Conservation (phyloP, 2,329 filamentous ascomycete genomes). For the Alternaria sp. region DNA sequence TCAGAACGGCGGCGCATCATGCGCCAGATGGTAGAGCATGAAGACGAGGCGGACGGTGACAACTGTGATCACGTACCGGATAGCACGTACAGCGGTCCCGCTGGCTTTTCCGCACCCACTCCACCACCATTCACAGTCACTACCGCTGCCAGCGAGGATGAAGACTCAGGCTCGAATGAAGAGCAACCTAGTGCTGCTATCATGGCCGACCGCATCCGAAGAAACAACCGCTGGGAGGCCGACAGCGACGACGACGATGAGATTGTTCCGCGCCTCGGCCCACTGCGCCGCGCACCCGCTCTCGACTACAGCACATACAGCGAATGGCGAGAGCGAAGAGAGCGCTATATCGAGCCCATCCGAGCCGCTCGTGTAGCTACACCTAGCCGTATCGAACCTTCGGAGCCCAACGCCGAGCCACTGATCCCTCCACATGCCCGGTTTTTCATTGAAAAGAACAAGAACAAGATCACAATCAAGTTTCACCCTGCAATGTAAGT, state of each 20-base stretch:
- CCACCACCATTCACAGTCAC: conserved; percentile 55
- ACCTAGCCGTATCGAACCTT: conserved; percentile 48
- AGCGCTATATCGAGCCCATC: conserved; percentile 36
- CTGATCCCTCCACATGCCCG: conserved; percentile 77
- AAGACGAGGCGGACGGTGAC: conserved; percentile 38
- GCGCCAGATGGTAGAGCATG: conserved; percentile 27
- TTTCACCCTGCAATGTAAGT: conserved; percentile 80
- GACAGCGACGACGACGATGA: conserved; percentile 50
- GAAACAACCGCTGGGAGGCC: conserved; percentile 50
- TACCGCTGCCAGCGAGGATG: conserved; percentile 44
- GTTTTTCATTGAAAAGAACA: conserved; percentile 84
- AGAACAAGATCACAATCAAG: conserved; percentile 84
- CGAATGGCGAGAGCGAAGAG: conserved; percentile 39
- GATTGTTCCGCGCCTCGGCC: conserved; percentile 31
- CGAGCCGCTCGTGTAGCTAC: conserved; percentile 41
- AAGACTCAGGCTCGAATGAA: conserved; percentile 48
- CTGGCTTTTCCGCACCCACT: conserved; percentile 46
- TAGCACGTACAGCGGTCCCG: conserved; percentile 29
- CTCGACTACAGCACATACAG: conserved; percentile 38
- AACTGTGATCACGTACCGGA: conserved; percentile 42
- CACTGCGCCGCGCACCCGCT: conserved; percentile 34
- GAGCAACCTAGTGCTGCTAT: conserved; percentile 50
- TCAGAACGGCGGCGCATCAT: conserved; percentile 21
- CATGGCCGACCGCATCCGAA: conserved; percentile 51
- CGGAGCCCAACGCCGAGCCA: conserved; percentile 30